Percentiles rank a stretch among this genome's conserved stretches.
These are phyloP conservation scores for Cnidoscolus chayamansa DNA, from an alignment of 441 rosid genomes.

Conservation along the genomic window DNA sequence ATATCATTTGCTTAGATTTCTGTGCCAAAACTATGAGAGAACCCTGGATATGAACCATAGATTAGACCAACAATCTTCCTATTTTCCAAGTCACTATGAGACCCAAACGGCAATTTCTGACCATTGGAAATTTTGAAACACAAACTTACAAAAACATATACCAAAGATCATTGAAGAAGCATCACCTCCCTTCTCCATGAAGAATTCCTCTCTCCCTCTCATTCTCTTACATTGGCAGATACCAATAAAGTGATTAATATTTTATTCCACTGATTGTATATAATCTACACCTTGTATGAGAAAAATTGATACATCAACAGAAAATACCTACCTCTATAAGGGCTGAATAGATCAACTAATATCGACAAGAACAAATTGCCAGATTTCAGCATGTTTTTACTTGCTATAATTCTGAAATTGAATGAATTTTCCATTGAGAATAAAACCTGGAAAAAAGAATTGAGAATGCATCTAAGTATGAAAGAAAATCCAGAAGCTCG, in stretches of 20 bases:
- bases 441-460: slow-evolving; percentile 46
- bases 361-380: slow-evolving; percentile 6
- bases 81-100: too few species aligned
- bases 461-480: slow-evolving; percentile 40
- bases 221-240: neutral
- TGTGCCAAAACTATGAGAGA: too few species aligned
- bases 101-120: neutral
- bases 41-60: too few species aligned
- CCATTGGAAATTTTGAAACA: neutral
- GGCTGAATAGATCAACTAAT: slow-evolving; percentile 10
- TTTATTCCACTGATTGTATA: slow-evolving; percentile 1
- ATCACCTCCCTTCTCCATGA: neutral
- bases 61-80: too few species aligned
- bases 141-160: neutral
- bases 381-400: slow-evolving; percentile 2
- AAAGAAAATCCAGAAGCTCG: slow-evolving; percentile 34
- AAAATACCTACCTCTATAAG: slow-evolving; percentile 26
- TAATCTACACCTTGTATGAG: neutral
- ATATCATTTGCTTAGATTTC: too few species aligned
- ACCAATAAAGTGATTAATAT: neutral
- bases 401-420: slow-evolving; percentile 23
- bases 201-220: neutral
- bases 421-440: slow-evolving; percentile 34
- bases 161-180: neutral
- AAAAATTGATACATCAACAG: slow-evolving; percentile 13